Base-by-base conservation (phyloP, 306 rosid species). In the Cicer arietinum region DNA sequence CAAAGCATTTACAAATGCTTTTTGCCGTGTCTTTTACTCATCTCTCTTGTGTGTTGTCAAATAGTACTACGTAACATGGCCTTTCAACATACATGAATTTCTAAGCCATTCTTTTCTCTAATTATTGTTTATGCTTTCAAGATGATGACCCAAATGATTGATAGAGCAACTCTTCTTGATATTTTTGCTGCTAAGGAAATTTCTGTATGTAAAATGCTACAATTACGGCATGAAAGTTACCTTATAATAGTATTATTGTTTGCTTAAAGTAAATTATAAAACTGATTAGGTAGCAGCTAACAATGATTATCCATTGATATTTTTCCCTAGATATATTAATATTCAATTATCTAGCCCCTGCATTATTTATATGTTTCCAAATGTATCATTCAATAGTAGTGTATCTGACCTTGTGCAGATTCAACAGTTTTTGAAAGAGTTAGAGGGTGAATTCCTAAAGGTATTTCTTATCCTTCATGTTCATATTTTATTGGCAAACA, bases 391-490 rank as follows among this genome's bases (percentile, higher is more conserved):
- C 22, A 69, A 10, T 61, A 8, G 10, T 75, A 48, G 72, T 69
- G 52, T 79, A 71, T 43, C 17, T 54, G 76, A 66, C 51, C 73
- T 85, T 75, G 20, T 80, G 84, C 97, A 94, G 99, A 81, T 94
- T 78, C 89, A 84, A 86, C 85, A 85, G 80, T 86, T 92, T 79
- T 73, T 94, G 87, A 92, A 88, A 73, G 90, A 86, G 72, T 69
- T 94, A 81, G 97, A 83, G 45, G 99, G 97, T 48, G 95, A 92
- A 80, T 94, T 94, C 89, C 71, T 91, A 47, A 81, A 90, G 96
- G 96, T 94, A 17, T 81, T 53, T 42, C 6, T 17, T 69, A 16
- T 56, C 46, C 48, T 73, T 61, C 67, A 67, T 69, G 48, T 20
- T 58, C 60, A 56, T 54, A 51, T 74, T 68, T 43, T 69, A 61